These are phyloP conservation scores for Closterium sp. DNA, from an alignment of 139 green algal species.

Conservation along the genomic window DNA sequence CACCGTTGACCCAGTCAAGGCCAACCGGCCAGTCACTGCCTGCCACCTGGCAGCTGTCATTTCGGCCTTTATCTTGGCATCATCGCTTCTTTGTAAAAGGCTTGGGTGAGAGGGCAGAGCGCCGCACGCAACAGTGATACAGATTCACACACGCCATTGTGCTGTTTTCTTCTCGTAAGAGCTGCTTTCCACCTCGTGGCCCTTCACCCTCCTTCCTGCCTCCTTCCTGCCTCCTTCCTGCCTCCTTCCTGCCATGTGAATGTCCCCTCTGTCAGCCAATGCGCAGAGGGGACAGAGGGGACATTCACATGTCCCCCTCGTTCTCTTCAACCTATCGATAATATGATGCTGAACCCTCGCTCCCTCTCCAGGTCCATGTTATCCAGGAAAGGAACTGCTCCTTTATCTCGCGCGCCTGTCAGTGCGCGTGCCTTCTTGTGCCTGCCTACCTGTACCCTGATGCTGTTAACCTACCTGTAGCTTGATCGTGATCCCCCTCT, in stretches of 20 bases:
- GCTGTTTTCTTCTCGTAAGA: too few relatives aligned
- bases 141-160: too few relatives aligned
- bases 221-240: too few relatives aligned
- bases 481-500: conserved; percentile 90
- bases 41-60: not conserved
- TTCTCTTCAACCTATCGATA: too few relatives aligned
- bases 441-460: not conserved
- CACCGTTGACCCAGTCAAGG: not conserved
- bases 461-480: conserved; percentile 67
- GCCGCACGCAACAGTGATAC: too few relatives aligned
- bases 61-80: not conserved
- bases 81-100: not conserved
- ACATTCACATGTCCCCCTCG: too few relatives aligned
- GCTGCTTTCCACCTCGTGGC: too few relatives aligned
- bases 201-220: too few relatives aligned
- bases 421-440: not conserved
- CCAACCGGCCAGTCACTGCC: not conserved
- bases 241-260: too few relatives aligned
- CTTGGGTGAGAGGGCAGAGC: not conserved
- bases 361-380: conserved; percentile 81
- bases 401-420: conserved; percentile 57
- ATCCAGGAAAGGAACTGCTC: conserved; percentile 94
- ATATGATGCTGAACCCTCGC: conserved; percentile 86
- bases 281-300: too few relatives aligned
- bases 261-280: too few relatives aligned